Evolutionary conservation across 1,139 yeast species (phyloP).

Genomic region (Taphrina sp.): DNA sequence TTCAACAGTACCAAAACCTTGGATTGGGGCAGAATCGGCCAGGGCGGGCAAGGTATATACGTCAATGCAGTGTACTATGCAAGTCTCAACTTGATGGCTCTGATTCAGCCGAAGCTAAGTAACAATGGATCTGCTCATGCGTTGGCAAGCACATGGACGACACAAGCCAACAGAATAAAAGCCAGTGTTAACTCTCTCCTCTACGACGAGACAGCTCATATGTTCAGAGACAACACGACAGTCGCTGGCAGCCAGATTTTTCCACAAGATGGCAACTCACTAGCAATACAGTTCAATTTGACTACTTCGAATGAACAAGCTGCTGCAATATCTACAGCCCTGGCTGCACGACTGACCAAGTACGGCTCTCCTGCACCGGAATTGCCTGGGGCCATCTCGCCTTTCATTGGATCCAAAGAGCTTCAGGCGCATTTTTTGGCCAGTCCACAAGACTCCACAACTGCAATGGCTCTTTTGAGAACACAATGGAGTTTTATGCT

Average conservation of each 20-base stretch:
- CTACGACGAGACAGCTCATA: not conserved
- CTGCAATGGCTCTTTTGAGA: not conserved
- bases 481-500: conserved; percentile 1
- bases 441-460: not conserved
- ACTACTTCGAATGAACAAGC: not conserved
- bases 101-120: not conserved
- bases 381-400: not conserved
- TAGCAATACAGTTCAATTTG: not conserved
- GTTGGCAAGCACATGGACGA: not conserved
- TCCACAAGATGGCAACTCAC: not conserved
- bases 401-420: not conserved
- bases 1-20: not conserved
- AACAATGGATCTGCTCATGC: too few relatives aligned
- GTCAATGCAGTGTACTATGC: not conserved
- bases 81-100: not conserved
- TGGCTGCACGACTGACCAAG: not conserved
- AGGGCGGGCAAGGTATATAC: not conserved
- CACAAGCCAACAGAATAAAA: not conserved
- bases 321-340: not conserved
- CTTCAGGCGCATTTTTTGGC: not conserved
- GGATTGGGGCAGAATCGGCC: conserved; percentile 1
- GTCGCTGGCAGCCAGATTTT: not conserved
- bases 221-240: not conserved
- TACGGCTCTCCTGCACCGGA: not conserved
- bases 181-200: not conserved